Percentiles rank a stretch among this genome's conserved stretches.
These are phyloP conservation scores for Amaranthus tricolor DNA, from an alignment of 179 eudicot genomes.

Conservation along the genomic window DNA sequence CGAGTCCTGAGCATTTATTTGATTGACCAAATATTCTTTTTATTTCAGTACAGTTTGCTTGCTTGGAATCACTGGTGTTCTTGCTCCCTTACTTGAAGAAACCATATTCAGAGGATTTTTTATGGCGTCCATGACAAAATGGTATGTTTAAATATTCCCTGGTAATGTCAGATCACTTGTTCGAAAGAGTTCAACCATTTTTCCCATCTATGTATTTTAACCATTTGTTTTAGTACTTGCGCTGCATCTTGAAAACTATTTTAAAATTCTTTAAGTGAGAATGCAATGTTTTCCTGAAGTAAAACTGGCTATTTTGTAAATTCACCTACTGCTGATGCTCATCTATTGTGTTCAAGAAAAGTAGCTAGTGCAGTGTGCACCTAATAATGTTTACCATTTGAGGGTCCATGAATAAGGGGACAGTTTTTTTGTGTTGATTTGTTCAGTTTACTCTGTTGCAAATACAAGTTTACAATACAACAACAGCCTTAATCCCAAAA, in stretches of 20 bases:
- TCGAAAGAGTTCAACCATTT: not conserved
- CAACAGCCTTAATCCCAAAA: too few species aligned
- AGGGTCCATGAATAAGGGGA: not conserved
- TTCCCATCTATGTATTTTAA: not conserved
- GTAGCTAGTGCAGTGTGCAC: not conserved
- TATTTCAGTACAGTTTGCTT: conserved; percentile 71
- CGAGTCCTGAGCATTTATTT: not conserved
- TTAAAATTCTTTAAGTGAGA: not conserved
- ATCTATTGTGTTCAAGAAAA: not conserved
- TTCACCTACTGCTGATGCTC: not conserved
- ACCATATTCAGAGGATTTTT: conserved; percentile 92
- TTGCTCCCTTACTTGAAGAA: conserved; percentile 97
- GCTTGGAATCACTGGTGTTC: conserved; percentile 77
- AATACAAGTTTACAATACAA: not conserved
- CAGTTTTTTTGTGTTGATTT: not conserved
- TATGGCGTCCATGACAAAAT: conserved; percentile 80
- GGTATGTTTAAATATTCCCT: conserved; percentile 43
- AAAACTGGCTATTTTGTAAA: not conserved
- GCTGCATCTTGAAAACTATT: not conserved
- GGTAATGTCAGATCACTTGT: not conserved
- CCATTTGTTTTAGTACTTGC: not conserved
- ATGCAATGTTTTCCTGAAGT: not conserved
- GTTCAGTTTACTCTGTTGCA: not conserved
- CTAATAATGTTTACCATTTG: not conserved
- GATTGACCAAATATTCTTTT: not conserved